Evolutionary conservation across 345 rosid species (phyloP), one percentile per base, ranked within the genome.

Genomic region (Arabidopsis arenosa): DNA sequence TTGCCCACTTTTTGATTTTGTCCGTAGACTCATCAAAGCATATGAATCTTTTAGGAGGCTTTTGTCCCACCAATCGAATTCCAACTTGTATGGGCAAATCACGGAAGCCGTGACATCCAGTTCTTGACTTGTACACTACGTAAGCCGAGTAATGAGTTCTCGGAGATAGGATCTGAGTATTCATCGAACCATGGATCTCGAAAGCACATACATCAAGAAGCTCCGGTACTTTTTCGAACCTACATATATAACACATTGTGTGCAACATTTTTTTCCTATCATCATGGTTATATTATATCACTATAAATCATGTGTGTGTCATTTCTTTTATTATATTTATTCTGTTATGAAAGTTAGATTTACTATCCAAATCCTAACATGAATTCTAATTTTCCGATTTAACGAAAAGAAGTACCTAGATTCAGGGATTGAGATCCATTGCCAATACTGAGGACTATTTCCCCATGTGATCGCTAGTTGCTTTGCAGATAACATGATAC

Each of bases 391-490:
- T 23, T 23, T 23, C 26, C 26, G 26, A 23, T 23, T 23, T 23
- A 23, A 23, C 26, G 26, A 23, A 23, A 23, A 23, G 26, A 2
- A 23, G 26, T 23, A 28, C 75, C 70, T 73, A 51, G 63, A 30
- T 52, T 63, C 70, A 5, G 63, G 63, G 53, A 40, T 41, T 63
- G 63, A 12, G 1, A 73, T 73, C 77, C 77, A 73, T 53, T 12
- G 21, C 77, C 77, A 73, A 73, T 52, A 12, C 1, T 73, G 30
- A 44, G 63, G 77, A 73, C 12, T 63, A 32, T 26, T n/a, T 36
- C 75, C 77, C 53, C 51, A 51, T 6, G 54, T 62, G 44, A 73
- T 52, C 4, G 5, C 0, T 7, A 52, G 47, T 52, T 60, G 4
- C 0, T 40, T 72, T 0, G 69, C 8, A 7, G 76, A 40, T 62